Percentiles rank a stretch among this genome's conserved stretches.
Evolutionary conservation across 345 rosid species (phyloP).

Genomic region (Erysimum cheiranthoides): DNA sequence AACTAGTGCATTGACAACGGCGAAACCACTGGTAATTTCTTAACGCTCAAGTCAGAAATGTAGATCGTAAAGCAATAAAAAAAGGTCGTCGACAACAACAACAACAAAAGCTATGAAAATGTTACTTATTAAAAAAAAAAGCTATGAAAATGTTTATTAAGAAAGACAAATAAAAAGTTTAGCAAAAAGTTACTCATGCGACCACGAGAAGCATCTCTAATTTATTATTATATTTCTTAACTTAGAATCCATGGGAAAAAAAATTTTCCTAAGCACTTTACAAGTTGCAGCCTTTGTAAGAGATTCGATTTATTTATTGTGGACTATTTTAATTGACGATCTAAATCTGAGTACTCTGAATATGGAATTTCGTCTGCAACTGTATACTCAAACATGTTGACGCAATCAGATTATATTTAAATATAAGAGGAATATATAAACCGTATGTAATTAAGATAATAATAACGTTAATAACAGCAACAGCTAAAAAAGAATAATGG

Average conservation of each 20-base stretch:
- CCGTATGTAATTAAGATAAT: slow-evolving; percentile 1
- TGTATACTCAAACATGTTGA: slow-evolving; percentile 23
- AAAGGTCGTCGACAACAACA: slow-evolving; percentile 15
- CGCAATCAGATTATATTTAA: slow-evolving; percentile 2
- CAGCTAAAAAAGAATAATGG: not conserved
- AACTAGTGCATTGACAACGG: slow-evolving; percentile 36
- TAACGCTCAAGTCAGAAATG: slow-evolving; percentile 7
- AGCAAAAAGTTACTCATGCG: slow-evolving; percentile 39
- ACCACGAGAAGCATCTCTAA: slow-evolving; percentile 43
- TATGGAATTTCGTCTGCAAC: slow-evolving; percentile 31
- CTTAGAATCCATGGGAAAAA: not conserved
- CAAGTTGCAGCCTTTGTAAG: slow-evolving; percentile 46
- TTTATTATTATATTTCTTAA: slow-evolving; percentile 19
- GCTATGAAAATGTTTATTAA: slow-evolving; percentile 10
- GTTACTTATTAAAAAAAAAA: slow-evolving; percentile 9
- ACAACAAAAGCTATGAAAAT: slow-evolving; percentile 12
- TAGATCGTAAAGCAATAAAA: slow-evolving; percentile 7
- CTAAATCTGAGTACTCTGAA: slow-evolving; percentile 20
- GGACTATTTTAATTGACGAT: slow-evolving; percentile 30
- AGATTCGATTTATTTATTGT: slow-evolving; percentile 33
- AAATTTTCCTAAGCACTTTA: slow-evolving; percentile 35
- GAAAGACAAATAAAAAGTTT: slow-evolving; percentile 32
- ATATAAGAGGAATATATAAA: not conserved
- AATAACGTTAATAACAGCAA: slow-evolving; percentile 11
- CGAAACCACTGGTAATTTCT: slow-evolving; percentile 34